Conservation (phyloP, 257 asterid genomes). For the Solanum pimpinellifolium region DNA sequence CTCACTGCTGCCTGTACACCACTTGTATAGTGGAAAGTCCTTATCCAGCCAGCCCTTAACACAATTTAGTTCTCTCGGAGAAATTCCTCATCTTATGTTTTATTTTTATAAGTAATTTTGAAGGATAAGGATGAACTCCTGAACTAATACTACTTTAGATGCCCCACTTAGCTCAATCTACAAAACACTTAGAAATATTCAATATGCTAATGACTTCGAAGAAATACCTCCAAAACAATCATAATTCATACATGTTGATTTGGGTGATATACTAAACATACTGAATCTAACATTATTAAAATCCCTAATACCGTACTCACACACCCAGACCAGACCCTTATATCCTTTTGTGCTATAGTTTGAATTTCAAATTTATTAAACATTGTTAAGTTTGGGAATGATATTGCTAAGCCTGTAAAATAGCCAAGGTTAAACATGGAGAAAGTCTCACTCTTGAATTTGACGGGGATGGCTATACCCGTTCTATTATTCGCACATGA, state of each 20-base stretch:
- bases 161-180: not conserved
- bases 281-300: not conserved
- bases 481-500: not conserved
- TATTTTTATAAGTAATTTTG: not conserved
- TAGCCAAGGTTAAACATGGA: not conserved
- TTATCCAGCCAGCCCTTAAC: not conserved
- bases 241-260: not conserved
- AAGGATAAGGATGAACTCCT: not conserved
- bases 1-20: not conserved
- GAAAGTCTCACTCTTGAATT: not conserved
- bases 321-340: not conserved
- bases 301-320: not conserved
- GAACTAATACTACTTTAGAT: not conserved
- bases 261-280: not conserved
- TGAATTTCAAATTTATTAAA: not conserved
- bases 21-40: not conserved
- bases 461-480: not conserved
- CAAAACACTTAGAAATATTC: not conserved
- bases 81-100: not conserved
- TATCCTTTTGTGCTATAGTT: not conserved
- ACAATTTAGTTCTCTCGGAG: not conserved
- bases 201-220: not conserved
- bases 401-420: not conserved
- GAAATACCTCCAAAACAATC: not conserved
- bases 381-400: not conserved